A percentile compares a stretch with the other conserved stretches of the same genome.
phyloP scores from a whole-genome alignment of 2,329 filamentous ascomycete genomes.

The Bipolaris cookei region DNA sequence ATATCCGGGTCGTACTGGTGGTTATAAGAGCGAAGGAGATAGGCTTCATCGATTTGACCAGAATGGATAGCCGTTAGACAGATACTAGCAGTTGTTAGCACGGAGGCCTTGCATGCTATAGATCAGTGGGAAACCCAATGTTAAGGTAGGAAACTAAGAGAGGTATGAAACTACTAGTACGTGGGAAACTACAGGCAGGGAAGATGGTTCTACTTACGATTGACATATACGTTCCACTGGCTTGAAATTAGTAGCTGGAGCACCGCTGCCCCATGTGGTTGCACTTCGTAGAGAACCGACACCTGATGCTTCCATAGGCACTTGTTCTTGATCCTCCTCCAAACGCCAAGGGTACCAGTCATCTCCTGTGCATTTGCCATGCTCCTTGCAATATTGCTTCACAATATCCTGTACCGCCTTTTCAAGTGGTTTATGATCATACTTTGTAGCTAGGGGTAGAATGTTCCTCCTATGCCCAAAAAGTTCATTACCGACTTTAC shows the following conservation, averaged over 20 bases:
- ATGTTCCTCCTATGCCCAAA: constrained; percentile 54
- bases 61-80: constrained; percentile 59
- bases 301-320: background rate
- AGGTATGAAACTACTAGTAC: background rate
- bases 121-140: too few species aligned
- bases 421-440: constrained; percentile 57
- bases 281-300: constrained; percentile 22
- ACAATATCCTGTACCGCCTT: constrained; percentile 56
- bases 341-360: constrained; percentile 54
- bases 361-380: constrained; percentile 51
- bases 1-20: constrained; percentile 53
- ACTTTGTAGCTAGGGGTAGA: constrained; percentile 57
- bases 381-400: constrained; percentile 52
- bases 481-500: constrained; percentile 55
- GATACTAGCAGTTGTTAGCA: constrained; percentile 37
- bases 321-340: constrained; percentile 14
- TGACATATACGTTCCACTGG: constrained; percentile 47
- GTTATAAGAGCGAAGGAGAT: constrained; percentile 57
- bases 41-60: constrained; percentile 55
- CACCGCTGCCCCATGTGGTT: constrained; percentile 27
- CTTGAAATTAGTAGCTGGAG: constrained; percentile 9
- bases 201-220: constrained; percentile 35
- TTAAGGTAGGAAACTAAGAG: background rate
- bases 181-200: background rate
- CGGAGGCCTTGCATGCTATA: too few species aligned